Conservation (phyloP, 352 stramenopile species). For the Globisporangium abappressorium region DNA sequence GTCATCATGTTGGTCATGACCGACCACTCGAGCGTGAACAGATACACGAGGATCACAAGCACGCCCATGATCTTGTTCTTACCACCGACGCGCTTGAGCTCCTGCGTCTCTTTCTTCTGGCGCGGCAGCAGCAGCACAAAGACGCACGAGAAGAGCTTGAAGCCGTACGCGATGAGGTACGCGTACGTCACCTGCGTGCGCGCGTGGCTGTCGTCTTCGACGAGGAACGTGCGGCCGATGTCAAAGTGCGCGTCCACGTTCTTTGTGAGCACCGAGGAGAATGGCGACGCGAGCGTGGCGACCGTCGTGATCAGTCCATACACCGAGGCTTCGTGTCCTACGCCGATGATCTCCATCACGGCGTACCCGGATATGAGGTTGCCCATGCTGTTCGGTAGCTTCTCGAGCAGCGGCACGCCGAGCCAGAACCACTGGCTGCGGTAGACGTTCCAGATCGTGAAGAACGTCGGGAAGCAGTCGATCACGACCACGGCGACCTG, state of each 20-base stretch:
- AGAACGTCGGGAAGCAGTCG: constrained; percentile 20
- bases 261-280: constrained; percentile 20
- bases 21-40: constrained; percentile 32
- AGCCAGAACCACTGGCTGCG: constrained; percentile 25
- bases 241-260: constrained; percentile 19
- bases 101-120: constrained; percentile 25
- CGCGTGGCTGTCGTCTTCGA: constrained; percentile 17
- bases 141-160: constrained; percentile 21
- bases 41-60: constrained; percentile 7
- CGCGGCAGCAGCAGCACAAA: constrained; percentile 22
- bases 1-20: constrained; percentile 36
- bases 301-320: constrained; percentile 26
- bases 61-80: constrained; percentile 15
- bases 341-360: constrained; percentile 21
- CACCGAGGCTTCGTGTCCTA: constrained; percentile 23
- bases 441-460: constrained; percentile 21
- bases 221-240: constrained; percentile 16
- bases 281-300: constrained; percentile 20
- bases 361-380: constrained; percentile 21
- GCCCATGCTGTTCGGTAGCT: constrained; percentile 20
- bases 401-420: constrained; percentile 20
- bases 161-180: constrained; percentile 22
- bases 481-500: constrained; percentile 19
- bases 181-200: constrained; percentile 26
- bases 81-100: constrained; percentile 17